Base-by-base conservation (phyloP, 2,329 filamentous ascomycete species). In the Colletotrichum noveboracense region DNA sequence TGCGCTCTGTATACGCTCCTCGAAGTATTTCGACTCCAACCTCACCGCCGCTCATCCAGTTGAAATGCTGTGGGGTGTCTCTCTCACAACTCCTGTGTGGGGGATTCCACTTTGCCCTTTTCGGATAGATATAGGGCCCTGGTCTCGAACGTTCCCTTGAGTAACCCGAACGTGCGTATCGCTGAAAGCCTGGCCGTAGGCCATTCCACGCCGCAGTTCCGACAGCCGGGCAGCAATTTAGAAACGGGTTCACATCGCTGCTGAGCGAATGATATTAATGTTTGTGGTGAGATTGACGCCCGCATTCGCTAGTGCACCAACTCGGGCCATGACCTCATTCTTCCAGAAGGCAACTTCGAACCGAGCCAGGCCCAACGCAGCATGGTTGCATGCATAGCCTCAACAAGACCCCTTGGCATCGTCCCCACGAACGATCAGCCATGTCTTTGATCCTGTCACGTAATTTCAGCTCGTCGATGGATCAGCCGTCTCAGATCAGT, bases 401-500 rank as follows among this genome's bases (percentile, higher is more conserved):
- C 38, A 52, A 61, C 26, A 61, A 21, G 18, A 61, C 58, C 58
- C 58, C 58, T 61, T n/a, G 24, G 21, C 26, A 58, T 61, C 28
- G 26, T 61, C 58, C 58, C 55, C 34, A 32, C 21, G 36, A 36
- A 28, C 55, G n/a, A 61, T 48, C 26, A 61, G 21, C 66, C 32
- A 38, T 43, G 24, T 56, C 70, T 43, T 28, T 70, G 13, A 48
- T 61, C 66, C 56, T 18, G 66, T 52, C 34, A 36, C 43, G 16
- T 36, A 34, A 61, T 66, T 71, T 34, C 43, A 55, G 71, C 66
- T 66, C 26, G 48, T 43, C 28, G 18, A 65, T 64, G 58, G 62
- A 58, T 34, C 26, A 70, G 61, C 68, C 34, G 72, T 75, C 72
- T 75, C 60, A 70, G 58, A 70, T 65, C 43, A n/a, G 28, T 65